phyloP scores from a whole-genome alignment of 306 rosid species.

The Rosa chinensis region DNA sequence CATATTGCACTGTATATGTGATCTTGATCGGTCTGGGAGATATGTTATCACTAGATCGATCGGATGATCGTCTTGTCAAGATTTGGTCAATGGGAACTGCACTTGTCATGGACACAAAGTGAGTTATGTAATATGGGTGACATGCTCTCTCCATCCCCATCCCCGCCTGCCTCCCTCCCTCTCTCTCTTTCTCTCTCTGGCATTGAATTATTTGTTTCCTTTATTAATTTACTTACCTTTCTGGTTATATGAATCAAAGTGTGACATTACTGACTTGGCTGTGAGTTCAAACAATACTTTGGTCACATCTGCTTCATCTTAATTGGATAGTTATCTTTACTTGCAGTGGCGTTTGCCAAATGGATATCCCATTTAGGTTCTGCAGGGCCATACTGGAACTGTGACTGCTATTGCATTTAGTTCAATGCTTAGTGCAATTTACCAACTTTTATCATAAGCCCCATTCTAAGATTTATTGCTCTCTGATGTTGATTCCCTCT shows the following conservation, averaged over 20 bases:
- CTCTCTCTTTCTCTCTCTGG: conserved; percentile 7
- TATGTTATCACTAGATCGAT: conserved; percentile 88
- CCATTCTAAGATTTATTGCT: conserved; percentile 28
- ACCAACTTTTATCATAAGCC: conserved; percentile 81
- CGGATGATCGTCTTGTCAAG: conserved; percentile 26
- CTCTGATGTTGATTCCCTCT: conserved; percentile 20
- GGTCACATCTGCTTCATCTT: conserved; percentile 94
- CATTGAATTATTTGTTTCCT: conserved; percentile 5
- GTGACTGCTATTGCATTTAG: conserved; percentile 87
- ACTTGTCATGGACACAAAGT: conserved; percentile 92
- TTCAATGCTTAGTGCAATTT: conserved; percentile 59
- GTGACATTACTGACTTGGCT: conserved; percentile 83
- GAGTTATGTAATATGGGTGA: conserved; percentile 40
- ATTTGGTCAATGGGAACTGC: conserved; percentile 97
- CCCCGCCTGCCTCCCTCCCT: neutral
- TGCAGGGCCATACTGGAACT: conserved; percentile 80
- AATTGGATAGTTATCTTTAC: conserved; percentile 34
- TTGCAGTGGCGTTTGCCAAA: conserved; percentile 90
- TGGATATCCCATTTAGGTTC: conserved; percentile 82
- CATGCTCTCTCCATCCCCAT: conserved; percentile 13
- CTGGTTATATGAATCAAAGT: conserved; percentile 48
- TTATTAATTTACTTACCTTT: conserved; percentile 7
- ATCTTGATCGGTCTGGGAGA: conserved; percentile 80
- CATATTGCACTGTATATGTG: neutral
- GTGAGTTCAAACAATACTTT: conserved; percentile 15